A percentile compares a stretch with the other conserved stretches of the same genome.
Evolutionary conservation across 306 rosid genomes (phyloP).

Genomic region (Cucurbita argyrosperma): DNA sequence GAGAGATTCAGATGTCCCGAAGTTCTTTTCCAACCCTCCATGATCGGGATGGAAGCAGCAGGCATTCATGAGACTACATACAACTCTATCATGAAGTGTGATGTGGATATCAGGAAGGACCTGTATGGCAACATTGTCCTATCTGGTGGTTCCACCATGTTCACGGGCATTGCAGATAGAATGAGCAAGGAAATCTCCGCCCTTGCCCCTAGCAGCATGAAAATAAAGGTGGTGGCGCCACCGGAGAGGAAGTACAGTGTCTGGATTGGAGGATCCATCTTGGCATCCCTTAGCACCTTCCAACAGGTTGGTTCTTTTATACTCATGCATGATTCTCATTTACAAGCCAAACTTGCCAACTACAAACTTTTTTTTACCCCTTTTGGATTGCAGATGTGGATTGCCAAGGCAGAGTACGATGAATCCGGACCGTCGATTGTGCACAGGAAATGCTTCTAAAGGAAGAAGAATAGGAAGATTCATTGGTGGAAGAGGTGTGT

Average conservation of each 20-base stretch:
- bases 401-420: conserved; percentile 92
- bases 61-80: conserved; percentile 99
- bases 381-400: conserved; percentile 79
- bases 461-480: conserved; percentile 21
- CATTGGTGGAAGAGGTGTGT: conserved; percentile 13
- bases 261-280: conserved; percentile 98
- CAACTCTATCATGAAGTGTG: conserved; percentile 97
- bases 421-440: conserved; percentile 98
- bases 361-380: not conserved
- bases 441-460: conserved; percentile 94
- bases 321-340: not conserved
- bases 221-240: conserved; percentile 98
- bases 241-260: conserved; percentile 99
- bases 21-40: conserved; percentile 89
- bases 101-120: conserved; percentile 96
- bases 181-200: conserved; percentile 99
- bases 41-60: conserved; percentile 97
- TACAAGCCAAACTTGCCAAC: not conserved
- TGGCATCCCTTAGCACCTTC: conserved; percentile 99
- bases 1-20: conserved; percentile 99
- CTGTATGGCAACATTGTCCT: conserved; percentile 93
- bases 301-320: conserved; percentile 59
- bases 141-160: conserved; percentile 98
- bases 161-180: conserved; percentile 91
- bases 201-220: conserved; percentile 98